These are phyloP conservation scores for Talaromyces sp. DNA, from an alignment of 2,329 filamentous ascomycete species.

Conservation along the genomic window DNA sequence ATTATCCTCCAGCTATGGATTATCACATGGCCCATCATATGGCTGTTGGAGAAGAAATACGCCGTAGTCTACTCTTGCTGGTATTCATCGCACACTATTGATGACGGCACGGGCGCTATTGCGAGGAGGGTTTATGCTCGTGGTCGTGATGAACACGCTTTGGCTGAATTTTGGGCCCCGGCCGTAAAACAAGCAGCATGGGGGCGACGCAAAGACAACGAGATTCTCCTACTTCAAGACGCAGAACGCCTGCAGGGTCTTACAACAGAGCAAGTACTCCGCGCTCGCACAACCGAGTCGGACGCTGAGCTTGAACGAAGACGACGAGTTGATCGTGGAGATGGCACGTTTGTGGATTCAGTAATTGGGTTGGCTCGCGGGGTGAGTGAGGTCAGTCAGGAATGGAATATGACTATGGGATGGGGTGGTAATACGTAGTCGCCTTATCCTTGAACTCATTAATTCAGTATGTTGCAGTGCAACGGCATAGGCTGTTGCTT, in stretches of 20 bases:
- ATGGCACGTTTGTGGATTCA: conserved; percentile 27
- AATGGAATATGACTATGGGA: conserved; percentile 24
- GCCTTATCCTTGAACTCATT: background rate
- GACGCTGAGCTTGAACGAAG: conserved; percentile 24
- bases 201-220: conserved; percentile 24
- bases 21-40: conserved; percentile 39
- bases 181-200: conserved; percentile 38
- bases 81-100: conserved; percentile 24
- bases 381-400: conserved; percentile 25
- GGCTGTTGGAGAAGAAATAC: conserved; percentile 37
- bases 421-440: conserved; percentile 25
- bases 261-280: conserved; percentile 13
- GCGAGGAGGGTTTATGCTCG: conserved; percentile 25
- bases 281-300: conserved; percentile 14
- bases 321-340: conserved; percentile 23
- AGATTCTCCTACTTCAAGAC: conserved; percentile 23
- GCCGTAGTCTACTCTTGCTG: conserved; percentile 32
- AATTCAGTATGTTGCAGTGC: background rate
- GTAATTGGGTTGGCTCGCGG: conserved; percentile 28
- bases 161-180: conserved; percentile 33
- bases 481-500: background rate
- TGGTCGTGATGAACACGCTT: conserved; percentile 25
- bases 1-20: conserved; percentile 41
- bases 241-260: conserved; percentile 13
- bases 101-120: conserved; percentile 15